Evolutionary conservation across 306 rosid genomes (phyloP), one percentile per base, ranked within the genome.

Genomic region (Rosa multiflora): DNA sequence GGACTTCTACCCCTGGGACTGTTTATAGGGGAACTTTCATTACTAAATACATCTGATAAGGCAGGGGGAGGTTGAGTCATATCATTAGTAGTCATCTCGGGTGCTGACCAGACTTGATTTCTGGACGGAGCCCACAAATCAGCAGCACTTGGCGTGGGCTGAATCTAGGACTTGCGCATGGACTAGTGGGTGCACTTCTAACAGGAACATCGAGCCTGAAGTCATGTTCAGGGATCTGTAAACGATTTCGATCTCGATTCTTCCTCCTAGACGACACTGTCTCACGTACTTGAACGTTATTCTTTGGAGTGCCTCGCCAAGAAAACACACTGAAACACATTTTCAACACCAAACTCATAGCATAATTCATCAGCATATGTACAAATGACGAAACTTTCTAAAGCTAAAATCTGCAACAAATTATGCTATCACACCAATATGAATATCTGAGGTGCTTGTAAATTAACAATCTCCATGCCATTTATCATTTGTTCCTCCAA

Each of bases 71-170:
- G 76, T 42, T 80, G 43, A 62, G 48, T 61, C 70, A 78, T 53
- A 51, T 83, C 84, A 4, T 79, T 53, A 63, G 78, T 68, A 4
- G 88, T 83, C 85, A 93, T 80, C 78, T 91, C 98, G 0, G 98
- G 98, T 43, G 93, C 94, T 56, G 98, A 95, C 99, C 97, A 93
- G 73, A 74, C 87, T 67, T 95, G 91, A 83, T 82, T 87, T 64
- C 44, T 80, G 21, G 76, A 80, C 6, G 94, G 87, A 83, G 53
- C 86, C 37, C 86, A 79, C 20, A 82, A 62, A 70, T 90, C 97
- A 49, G 80, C 88, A 23, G 59, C 48, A 80, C 73, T 85, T 5
- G 42, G 70, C 56, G 85, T 10, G 97, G 94, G 82, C 93, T 87
- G 13, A 82, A 52, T 52, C 72, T 47, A 53, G 98, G 98, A 77